A percentile compares a stretch with the other conserved stretches of the same genome.
Conservation (phyloP, 495 filamentous ascomycete genomes). For the Aspergillus wentii region DNA sequence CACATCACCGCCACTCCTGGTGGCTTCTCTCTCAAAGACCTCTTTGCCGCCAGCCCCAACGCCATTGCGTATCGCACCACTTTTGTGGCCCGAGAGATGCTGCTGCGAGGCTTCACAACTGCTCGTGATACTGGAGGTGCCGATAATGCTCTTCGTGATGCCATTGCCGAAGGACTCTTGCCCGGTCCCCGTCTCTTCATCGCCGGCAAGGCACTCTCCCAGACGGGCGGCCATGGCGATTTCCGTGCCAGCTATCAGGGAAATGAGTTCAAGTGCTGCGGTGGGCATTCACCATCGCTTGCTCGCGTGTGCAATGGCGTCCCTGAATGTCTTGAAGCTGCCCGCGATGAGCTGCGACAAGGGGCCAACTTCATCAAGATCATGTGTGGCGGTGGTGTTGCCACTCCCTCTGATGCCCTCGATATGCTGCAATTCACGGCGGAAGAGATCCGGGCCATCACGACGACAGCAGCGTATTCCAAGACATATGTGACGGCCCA, state of each 20-base stretch:
- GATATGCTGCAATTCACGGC: conserved; percentile 47
- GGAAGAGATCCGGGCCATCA: conserved; percentile 48
- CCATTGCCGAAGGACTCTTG: conserved; percentile 44
- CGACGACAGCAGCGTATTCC: conserved; percentile 35
- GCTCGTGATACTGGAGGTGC: conserved; percentile 51
- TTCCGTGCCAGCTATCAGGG: conserved; percentile 20
- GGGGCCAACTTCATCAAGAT: conserved; percentile 57
- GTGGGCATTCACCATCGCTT: conserved; percentile 23
- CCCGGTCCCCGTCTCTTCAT: conserved; percentile 46
- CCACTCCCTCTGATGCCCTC: conserved; percentile 43
- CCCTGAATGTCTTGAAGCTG: conserved; percentile 42
- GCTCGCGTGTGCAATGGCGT: conserved; percentile 47
- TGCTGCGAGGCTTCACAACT: conserved; percentile 49
- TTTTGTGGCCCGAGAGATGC: conserved; percentile 32
- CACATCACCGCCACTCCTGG: conserved; percentile 46
- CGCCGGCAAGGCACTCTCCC: conserved; percentile 37
- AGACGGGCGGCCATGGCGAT: conserved; percentile 55
- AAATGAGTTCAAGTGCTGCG: conserved; percentile 38
- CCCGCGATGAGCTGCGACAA: conserved; percentile 45
- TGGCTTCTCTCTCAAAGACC: conserved; percentile 19
- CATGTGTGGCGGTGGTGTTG: conserved; percentile 52
- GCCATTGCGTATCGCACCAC: conserved; percentile 10
- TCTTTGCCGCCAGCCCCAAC: conserved; percentile 8
- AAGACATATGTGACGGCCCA: conserved; percentile 53
- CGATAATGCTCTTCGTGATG: conserved; percentile 42